These are phyloP conservation scores for Eremochloa ophiuroides DNA, from an alignment of 176 grass and related monocot species.

Conservation along the genomic window DNA sequence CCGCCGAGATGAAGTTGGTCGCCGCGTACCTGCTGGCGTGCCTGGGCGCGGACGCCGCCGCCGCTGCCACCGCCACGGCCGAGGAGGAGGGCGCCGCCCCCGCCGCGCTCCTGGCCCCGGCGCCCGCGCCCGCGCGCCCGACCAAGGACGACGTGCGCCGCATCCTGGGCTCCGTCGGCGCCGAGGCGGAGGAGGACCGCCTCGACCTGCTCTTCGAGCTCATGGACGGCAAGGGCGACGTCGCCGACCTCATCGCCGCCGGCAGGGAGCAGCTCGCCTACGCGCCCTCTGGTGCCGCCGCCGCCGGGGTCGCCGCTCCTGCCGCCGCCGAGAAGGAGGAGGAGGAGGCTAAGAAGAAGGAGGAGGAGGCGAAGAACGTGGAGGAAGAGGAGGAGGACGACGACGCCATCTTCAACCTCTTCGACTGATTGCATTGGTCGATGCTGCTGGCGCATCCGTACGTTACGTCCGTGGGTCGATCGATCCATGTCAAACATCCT, in stretches of 20 bases:
- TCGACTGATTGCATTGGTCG: background rate
- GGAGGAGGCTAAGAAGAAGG: background rate
- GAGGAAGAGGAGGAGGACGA: background rate
- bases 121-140: background rate
- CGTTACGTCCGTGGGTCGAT: background rate
- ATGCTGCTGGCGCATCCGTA: no score
- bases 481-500: background rate
- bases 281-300: background rate
- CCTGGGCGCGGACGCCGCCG: background rate
- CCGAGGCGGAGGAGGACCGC: background rate
- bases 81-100: no score
- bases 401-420: background rate
- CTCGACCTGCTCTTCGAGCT: slow-evolving; percentile 14
- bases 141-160: slow-evolving; percentile 14
- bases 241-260: slow-evolving; percentile 1
- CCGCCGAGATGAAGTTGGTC: slow-evolving; percentile 2
- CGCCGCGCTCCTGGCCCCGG: no score
- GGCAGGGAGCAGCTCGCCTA: slow-evolving; percentile 18
- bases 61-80: background rate
- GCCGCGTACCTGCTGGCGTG: slow-evolving; percentile 17
- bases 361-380: background rate
- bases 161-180: slow-evolving; percentile 7
- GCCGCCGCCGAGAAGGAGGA: background rate
- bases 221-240: slow-evolving; percentile 6
- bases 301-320: background rate